phyloP scores from a whole-genome alignment of 2,329 filamentous ascomycete genomes.

The Fusarium sterilihyphosum region DNA sequence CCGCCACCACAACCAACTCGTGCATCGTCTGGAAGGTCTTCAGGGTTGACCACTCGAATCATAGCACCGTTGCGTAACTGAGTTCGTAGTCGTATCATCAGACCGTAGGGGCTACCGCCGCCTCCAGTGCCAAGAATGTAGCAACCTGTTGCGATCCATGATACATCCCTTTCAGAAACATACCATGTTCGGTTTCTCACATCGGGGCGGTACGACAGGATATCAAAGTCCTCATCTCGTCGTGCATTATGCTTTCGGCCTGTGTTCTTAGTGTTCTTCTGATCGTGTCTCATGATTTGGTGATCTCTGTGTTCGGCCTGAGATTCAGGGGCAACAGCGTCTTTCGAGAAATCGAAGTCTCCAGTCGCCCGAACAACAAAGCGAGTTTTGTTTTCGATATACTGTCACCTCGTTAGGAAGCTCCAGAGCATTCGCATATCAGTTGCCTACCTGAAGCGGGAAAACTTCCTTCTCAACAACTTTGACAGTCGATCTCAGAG shows the following conservation, averaged over 20 bases:
- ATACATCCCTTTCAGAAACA: constrained; percentile 66
- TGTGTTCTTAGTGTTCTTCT: constrained; percentile 19
- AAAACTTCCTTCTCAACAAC: constrained; percentile 64
- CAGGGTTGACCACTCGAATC: constrained; percentile 61
- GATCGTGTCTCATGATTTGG: constrained; percentile 35
- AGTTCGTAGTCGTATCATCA: constrained; percentile 61
- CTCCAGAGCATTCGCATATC: fast-evolving
- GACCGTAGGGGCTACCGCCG: constrained; percentile 64
- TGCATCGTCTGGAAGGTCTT: constrained; percentile 60
- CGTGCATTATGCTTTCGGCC: not conserved
- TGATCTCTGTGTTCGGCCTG: constrained; percentile 1
- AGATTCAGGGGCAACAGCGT: not conserved
- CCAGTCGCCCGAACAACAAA: constrained; percentile 70
- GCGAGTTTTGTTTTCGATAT: constrained; percentile 62
- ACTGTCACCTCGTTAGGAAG: constrained; percentile 46
- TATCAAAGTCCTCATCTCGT: constrained; percentile 44
- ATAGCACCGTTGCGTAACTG: constrained; percentile 61
- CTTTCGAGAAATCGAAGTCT: constrained; percentile 59
- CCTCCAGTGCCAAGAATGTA: constrained; percentile 71
- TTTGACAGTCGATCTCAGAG: constrained; percentile 53
- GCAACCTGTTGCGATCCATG: constrained; percentile 66
- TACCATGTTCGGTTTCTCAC: constrained; percentile 64
- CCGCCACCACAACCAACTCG: constrained; percentile 66
- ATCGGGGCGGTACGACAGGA: constrained; percentile 58
- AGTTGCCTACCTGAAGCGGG: constrained; percentile 58